A percentile compares a stretch with the other conserved stretches of the same genome.
Evolutionary conservation across 1,139 yeast genomes (phyloP).

Genomic region (Scheffersomyces segobiensis): DNA sequence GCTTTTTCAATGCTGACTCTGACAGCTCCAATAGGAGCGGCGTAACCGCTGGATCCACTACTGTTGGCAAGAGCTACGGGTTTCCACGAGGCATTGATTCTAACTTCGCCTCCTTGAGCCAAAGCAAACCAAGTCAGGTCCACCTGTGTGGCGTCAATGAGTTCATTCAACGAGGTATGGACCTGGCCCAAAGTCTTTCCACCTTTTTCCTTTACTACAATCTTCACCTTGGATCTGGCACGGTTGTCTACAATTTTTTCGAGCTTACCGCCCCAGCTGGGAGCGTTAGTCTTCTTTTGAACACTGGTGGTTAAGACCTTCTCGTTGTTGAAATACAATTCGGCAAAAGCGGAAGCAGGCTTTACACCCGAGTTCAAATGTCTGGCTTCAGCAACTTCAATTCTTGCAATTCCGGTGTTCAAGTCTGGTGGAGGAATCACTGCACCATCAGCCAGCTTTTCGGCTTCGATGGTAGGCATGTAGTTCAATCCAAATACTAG

Average conservation of each 20-base stretch:
- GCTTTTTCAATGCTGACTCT: constrained; percentile 75
- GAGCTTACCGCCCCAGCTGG: constrained; percentile 63
- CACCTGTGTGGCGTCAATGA: constrained; percentile 76
- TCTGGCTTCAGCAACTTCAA: constrained; percentile 55
- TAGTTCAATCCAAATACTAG: constrained; percentile 68
- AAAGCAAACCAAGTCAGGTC: constrained; percentile 76
- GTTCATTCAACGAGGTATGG: constrained; percentile 63
- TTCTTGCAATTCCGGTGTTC: constrained; percentile 84
- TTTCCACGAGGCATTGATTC: constrained; percentile 75
- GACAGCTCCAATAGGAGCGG: constrained; percentile 90
- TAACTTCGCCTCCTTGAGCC: constrained; percentile 70
- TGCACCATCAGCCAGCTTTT: constrained; percentile 80
- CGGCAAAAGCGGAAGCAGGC: constrained; percentile 66
- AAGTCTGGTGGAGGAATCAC: constrained; percentile 86
- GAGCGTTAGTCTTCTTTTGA: constrained; percentile 62
- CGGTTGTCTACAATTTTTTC: constrained; percentile 79
- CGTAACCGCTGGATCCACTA: constrained; percentile 74
- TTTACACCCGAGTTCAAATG: constrained; percentile 43
- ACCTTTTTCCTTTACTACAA: constrained; percentile 62
- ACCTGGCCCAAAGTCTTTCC: constrained; percentile 62
- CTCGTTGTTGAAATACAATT: constrained; percentile 65
- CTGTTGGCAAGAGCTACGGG: constrained; percentile 74
- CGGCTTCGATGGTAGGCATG: constrained; percentile 79
- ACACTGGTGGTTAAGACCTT: constrained; percentile 56
- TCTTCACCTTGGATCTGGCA: constrained; percentile 64